Evolutionary conservation across 2,329 filamentous ascomycete genomes (phyloP), one percentile per base, ranked within the genome.

Genomic region (Diaporthe aspalathi): DNA sequence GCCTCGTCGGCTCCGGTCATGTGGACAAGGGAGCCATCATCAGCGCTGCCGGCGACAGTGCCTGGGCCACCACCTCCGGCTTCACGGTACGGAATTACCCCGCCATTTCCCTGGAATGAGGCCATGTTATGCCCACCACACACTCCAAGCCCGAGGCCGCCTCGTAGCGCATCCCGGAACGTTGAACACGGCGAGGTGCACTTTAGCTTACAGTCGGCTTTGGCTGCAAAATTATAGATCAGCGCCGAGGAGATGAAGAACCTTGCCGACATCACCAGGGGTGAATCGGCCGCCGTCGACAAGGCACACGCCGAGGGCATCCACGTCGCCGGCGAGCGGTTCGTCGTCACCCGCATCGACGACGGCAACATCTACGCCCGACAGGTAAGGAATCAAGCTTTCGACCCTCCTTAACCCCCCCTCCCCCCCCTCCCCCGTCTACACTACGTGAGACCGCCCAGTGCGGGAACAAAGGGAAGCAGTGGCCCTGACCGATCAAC

Each of bases 1-100:
- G 94, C 89, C 90, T 97, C 78, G 89, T 97, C 79, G 92, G 88
- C 84, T 91, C 88, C 78, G 91, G 91, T 79, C 91, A 95, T 81
- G 84, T 97, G 79, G 92, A 96, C 85, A 92, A 94, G 85, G 94
- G 89, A 78, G 93, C 93, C 80, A 94, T 97, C 81, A 90, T 96
- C 86, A 94, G 92, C 83, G 85, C 84, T 75, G 92, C 92, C 76
- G 93, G 94, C 78, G 93, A 93, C 83, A 94, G 91, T 80, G 87
- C 90, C 77, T 97, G 94, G 94, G 94, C 94, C 73, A 81, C 86
- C 52, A 91, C 90, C 35, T 27, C 88, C 68, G 89, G 87, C 76
- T 97, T 97, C 85, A 84, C 87, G 80, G 94, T 97, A 91, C 70
- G 66, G 50, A 22, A 69, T 72, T 70, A 67, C 45, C 60, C 70